Evolutionary conservation across 805 yeast species (phyloP), one percentile per base, ranked within the genome.

Genomic region (Pichia pseudocactophila): DNA sequence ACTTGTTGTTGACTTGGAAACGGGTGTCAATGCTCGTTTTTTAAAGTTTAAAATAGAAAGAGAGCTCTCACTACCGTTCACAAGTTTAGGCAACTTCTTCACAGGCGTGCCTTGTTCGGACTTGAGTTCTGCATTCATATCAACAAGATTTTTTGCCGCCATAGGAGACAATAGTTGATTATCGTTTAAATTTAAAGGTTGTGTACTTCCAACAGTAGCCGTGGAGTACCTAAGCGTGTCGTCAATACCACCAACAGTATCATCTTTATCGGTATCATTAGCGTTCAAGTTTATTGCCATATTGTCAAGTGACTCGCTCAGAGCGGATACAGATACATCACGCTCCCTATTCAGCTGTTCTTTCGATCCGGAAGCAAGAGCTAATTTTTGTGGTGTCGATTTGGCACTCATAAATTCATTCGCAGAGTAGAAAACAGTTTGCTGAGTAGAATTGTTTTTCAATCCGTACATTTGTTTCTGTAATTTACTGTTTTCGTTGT

Each of bases 361-460:
- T 16, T 28, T 22, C 9, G 12, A 15, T 4, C 13, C 22, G 16
- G 7, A 10, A 30, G 39, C 39, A 3, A 25, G 9, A 22, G 22
- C 45, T 10, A 35, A 39, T 2, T 27, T 13, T 10, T 30, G 18
- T 2, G 26, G 25, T 22, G 28, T 6, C 9, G 34, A 19, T 28
- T 44, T 26, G 19, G 25, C 19, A 7, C 36, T 40, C 30, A 16
- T 31, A 22, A 66, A 57, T 41, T 66, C 68, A 0, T 66, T 55
- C 1, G 71, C 71, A 2, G 71, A 66, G 12, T 62, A 65, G 51
- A 56, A 66, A 3, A 62, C 58, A 28, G 65, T 70, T 7, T 48
- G 45, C 18, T 53, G 57, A 4, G 58, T 48, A 6, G 56, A 44
- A 30, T 54, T 51, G n/a, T 58, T 54, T 3, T 58, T 51, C 13